Percentiles rank a stretch among this genome's conserved stretches.
Conservation (phyloP, 257 asterid species). For the Fraxinus quadrangulata region DNA sequence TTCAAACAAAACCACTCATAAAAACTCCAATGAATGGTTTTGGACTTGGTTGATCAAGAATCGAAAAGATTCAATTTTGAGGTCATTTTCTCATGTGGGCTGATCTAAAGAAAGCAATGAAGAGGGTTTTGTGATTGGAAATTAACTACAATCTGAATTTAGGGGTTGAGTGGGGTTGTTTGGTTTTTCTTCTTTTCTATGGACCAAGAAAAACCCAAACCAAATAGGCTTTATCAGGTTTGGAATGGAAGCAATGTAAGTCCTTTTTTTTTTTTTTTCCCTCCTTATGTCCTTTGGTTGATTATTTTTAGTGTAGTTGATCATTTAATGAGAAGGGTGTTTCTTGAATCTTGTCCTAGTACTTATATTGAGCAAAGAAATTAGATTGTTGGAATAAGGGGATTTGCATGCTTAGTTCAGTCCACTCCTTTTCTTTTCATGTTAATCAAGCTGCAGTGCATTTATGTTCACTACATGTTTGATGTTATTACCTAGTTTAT, state of each 20-base stretch:
- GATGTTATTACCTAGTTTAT: neutral
- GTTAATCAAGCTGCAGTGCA: neutral
- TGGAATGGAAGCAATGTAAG: constrained; percentile 90
- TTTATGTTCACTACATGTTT: neutral
- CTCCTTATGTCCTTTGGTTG: neutral
- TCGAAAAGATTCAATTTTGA: constrained; percentile 30
- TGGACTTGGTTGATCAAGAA: constrained; percentile 36
- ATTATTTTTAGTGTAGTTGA: constrained; percentile 8
- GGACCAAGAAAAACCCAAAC: constrained; percentile 53
- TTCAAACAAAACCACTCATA: constrained; percentile 30
- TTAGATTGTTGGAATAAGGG: neutral
- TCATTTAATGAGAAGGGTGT: constrained; percentile 13
- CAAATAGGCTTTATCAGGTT: constrained; percentile 65
- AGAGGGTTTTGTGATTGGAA: constrained; percentile 15
- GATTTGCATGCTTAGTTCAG: neutral
- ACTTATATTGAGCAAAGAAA: neutral
- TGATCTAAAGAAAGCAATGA: constrained; percentile 20
- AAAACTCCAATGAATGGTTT: constrained; percentile 28
- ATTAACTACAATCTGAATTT: constrained; percentile 1
- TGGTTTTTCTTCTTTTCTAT: constrained; percentile 25
- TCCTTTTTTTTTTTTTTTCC: neutral
- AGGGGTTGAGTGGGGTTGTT: constrained; percentile 40
- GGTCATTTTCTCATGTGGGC: constrained; percentile 32
- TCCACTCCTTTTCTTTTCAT: neutral
- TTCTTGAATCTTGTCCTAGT: constrained; percentile 21